Evolutionary conservation across 495 filamentous ascomycete genomes (phyloP).

Genomic region (Penicilliopsis zonata): DNA sequence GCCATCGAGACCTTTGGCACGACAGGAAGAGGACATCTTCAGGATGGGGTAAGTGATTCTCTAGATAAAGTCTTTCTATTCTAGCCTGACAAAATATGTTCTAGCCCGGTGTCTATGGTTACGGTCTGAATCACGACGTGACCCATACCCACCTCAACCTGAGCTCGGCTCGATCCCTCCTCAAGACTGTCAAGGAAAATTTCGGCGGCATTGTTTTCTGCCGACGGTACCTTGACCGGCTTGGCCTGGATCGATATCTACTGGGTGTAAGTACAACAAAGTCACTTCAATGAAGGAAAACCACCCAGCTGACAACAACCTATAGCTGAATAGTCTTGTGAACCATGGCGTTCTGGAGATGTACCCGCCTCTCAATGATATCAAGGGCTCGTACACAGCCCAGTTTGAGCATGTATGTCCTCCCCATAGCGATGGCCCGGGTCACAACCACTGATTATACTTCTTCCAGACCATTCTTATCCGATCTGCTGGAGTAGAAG

Average conservation of each 20-base stretch:
- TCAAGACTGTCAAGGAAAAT: slow-evolving; percentile 51
- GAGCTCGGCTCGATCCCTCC: slow-evolving; percentile 42
- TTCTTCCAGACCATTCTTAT: slow-evolving; percentile 29
- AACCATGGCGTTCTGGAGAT: slow-evolving; percentile 40
- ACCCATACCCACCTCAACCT: slow-evolving; percentile 38
- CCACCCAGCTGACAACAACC: background rate
- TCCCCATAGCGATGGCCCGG: slow-evolving; percentile 2
- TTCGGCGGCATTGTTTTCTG: slow-evolving; percentile 53
- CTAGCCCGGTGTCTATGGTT: slow-evolving; percentile 28
- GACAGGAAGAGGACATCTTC: slow-evolving; percentile 39
- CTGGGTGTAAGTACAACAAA: slow-evolving; percentile 33
- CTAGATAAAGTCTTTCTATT: no score
- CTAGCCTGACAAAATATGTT: slow-evolving; percentile 7
- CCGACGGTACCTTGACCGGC: slow-evolving; percentile 49
- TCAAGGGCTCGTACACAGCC: slow-evolving; percentile 43
- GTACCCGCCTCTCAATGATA: slow-evolving; percentile 41
- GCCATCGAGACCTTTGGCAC: slow-evolving; percentile 56
- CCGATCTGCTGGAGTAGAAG: slow-evolving; percentile 29
- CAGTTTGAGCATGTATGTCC: slow-evolving; percentile 49
- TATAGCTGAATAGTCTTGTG: slow-evolving; percentile 39
- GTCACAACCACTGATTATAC: slow-evolving; percentile 19
- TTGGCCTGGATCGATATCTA: slow-evolving; percentile 49
- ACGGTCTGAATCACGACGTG: slow-evolving; percentile 40
- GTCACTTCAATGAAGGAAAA: background rate
- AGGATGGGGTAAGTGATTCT: slow-evolving; percentile 28